Conservation (phyloP, 306 rosid species). For the Carpinus viminea region DNA sequence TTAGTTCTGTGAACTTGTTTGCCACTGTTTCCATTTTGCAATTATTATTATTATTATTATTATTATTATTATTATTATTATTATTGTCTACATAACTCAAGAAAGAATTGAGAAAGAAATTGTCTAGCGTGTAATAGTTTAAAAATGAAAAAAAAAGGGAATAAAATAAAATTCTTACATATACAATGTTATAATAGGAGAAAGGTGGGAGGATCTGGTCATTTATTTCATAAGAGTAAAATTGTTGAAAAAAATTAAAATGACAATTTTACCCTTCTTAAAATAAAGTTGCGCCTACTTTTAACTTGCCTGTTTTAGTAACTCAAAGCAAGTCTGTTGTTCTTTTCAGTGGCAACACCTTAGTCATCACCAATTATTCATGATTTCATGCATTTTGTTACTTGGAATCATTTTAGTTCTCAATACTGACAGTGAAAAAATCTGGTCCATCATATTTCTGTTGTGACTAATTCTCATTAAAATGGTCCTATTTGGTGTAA, state of each 20-base stretch:
- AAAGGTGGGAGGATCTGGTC: no score
- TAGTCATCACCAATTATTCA: background rate
- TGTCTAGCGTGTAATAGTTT: background rate
- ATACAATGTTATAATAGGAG: no score
- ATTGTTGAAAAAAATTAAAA: background rate
- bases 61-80: no score
- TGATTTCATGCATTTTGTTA: background rate
- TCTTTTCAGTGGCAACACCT: background rate
- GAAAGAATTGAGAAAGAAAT: no score
- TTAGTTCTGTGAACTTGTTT: slow-evolving; percentile 1
- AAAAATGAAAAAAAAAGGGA: background rate
- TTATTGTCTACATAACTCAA: no score
- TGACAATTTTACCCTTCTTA: background rate
- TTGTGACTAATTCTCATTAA: background rate
- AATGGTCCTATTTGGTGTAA: slow-evolving; percentile 19
- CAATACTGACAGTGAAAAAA: background rate
- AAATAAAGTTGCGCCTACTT: background rate
- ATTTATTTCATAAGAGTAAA: no score
- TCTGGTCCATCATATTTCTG: slow-evolving; percentile 6
- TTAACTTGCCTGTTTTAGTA: background rate
- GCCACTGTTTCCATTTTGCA: background rate
- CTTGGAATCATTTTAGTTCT: background rate
- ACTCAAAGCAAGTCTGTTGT: background rate
- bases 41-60: no score
- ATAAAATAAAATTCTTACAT: no score